Evolutionary conservation across 805 yeast species (phyloP).

Genomic region (Metschnikowia lachancei): DNA sequence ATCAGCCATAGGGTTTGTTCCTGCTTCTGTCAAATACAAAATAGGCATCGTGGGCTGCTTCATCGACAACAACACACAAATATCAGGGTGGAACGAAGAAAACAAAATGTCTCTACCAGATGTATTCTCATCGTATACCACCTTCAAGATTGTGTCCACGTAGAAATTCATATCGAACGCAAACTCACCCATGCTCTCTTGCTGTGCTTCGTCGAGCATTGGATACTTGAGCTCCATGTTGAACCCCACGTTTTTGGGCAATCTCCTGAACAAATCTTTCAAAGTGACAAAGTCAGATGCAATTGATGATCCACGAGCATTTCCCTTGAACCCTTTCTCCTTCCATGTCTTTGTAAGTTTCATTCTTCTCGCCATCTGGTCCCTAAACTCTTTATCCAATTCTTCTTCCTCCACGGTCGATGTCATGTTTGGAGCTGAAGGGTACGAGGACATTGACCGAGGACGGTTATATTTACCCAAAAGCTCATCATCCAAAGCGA

Average conservation of each 20-base stretch:
- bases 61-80: constrained; percentile 77
- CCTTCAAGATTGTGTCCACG: constrained; percentile 81
- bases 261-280: constrained; percentile 73
- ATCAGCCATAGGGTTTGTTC: constrained; percentile 84
- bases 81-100: constrained; percentile 93
- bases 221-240: constrained; percentile 95
- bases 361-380: constrained; percentile 60
- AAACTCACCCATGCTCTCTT: constrained; percentile 82
- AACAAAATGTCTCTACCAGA: constrained; percentile 82
- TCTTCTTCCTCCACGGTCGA: constrained; percentile 28
- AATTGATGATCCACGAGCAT: constrained; percentile 80
- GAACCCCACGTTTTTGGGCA: constrained; percentile 85
- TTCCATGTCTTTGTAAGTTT: constrained; percentile 86
- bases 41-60: constrained; percentile 95
- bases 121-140: constrained; percentile 71
- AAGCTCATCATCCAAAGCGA: constrained; percentile 37
- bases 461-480: constrained; percentile 35
- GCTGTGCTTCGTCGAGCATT: constrained; percentile 88
- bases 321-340: constrained; percentile 85
- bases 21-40: constrained; percentile 84
- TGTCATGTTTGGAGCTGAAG: constrained; percentile 32
- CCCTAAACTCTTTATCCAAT: constrained; percentile 38
- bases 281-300: constrained; percentile 91
- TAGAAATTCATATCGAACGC: constrained; percentile 81
- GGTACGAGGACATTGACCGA: constrained; percentile 40